Evolutionary conservation across 2,329 filamentous ascomycete genomes (phyloP).

Genomic region (Epichloe uncinata): DNA sequence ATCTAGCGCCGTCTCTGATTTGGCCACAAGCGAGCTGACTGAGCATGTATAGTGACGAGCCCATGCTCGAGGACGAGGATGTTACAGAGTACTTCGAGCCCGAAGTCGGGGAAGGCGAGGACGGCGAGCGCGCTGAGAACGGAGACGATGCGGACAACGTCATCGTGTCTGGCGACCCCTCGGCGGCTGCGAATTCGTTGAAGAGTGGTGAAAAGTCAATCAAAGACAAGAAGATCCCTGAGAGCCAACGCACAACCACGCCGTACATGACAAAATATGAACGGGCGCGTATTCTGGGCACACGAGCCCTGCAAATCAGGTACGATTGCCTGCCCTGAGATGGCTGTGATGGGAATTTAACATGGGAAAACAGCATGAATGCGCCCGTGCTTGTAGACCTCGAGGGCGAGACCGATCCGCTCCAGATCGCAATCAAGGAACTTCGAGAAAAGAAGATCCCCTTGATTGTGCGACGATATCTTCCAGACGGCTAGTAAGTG

Average conservation of each 20-base stretch:
- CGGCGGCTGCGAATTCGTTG: constrained; percentile 40
- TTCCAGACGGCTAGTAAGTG: constrained; percentile 89
- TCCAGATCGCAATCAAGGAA: constrained; percentile 97
- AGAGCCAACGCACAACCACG: constrained; percentile 79
- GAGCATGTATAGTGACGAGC: constrained; percentile 43
- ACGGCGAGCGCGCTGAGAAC: constrained; percentile 36
- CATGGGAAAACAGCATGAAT: constrained; percentile 59
- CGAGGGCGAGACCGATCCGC: constrained; percentile 92
- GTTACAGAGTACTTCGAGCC: constrained; percentile 41
- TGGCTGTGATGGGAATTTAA: constrained; percentile 9
- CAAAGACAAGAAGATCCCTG: constrained; percentile 80
- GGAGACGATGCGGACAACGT: constrained; percentile 47
- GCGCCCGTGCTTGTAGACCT: constrained; percentile 92
- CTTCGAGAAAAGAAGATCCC: constrained; percentile 98
- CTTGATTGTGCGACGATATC: constrained; percentile 83
- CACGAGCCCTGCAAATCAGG: constrained; percentile 91
- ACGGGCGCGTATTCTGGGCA: constrained; percentile 82
- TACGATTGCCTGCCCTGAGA: constrained; percentile 31
- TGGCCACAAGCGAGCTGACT: not conserved
- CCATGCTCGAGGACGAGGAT: constrained; percentile 60
- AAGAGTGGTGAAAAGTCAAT: constrained; percentile 41
- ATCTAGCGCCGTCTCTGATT: not conserved
- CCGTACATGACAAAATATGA: constrained; percentile 99
- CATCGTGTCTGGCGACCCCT: constrained; percentile 47
- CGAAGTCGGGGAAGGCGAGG: constrained; percentile 41